Evolutionary conservation across 2,329 filamentous ascomycete species (phyloP), one percentile per base, ranked within the genome.

Genomic region (Apiospora rasikravindrae): DNA sequence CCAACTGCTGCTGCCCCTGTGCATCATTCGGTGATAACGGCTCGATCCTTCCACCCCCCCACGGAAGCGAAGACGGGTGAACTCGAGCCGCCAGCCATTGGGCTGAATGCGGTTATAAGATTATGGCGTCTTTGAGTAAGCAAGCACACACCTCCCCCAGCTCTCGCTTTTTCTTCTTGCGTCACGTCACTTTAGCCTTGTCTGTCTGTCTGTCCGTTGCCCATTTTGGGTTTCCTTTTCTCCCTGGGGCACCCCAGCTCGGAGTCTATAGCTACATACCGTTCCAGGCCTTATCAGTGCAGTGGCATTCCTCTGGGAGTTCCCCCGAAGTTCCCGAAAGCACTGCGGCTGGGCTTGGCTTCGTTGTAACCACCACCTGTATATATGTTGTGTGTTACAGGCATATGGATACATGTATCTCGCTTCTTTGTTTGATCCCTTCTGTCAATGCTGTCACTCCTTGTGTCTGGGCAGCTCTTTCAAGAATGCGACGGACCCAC

Each of bases 111-210:
- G 24, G 47, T 69, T 64, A 29, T 64, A 45, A 69, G 67, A 73
- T 45, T 67, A 73, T 73, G 72, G 72, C 72, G 37, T 73, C 72
- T 16, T 71, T 73, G 71, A 73, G 72, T 73, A 73, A 73, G 72
- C 67, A 67, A 72, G 71, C 67, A 67, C 13, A 29, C 26, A n/a
- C 49, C 37, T 53, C 24, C 66, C 66, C 40, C 44, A 37, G 67
- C 66, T 7, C 3, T 68, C n/a, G 11, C 71, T 53, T 47, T 53
- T 53, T 16, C 68, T 69, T 70, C 53, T 53, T 70, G 40, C 45
- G 19, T 71, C 24, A 24, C 45, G 19, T 71, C 24, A 24, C 69
- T 49, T 29, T 29, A 26, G n/a, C 33, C 26, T 70, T 45, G 42
- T 53, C 13, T 29, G 40, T 14, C 57, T 45, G 42, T 53, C 13